Conservation (phyloP, 2,329 filamentous ascomycete genomes). For the Apiospora koreana region DNA sequence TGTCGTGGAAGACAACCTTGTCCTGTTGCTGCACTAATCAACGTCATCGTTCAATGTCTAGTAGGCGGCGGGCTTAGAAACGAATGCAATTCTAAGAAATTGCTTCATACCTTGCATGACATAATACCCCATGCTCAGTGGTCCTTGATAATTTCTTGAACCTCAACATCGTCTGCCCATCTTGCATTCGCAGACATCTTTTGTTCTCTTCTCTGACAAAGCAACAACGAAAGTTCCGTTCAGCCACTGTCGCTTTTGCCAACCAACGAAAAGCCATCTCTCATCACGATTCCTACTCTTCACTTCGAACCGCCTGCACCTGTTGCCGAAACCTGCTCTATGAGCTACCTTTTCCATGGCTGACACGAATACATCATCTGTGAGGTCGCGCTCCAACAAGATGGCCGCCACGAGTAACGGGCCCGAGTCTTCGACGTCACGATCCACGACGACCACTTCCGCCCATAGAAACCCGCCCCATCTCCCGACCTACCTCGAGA, state of each 20-base stretch:
- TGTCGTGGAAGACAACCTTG: neutral
- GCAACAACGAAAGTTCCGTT: neutral
- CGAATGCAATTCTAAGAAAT: neutral
- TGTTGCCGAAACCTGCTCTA: neutral
- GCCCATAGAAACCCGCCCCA: conserved; percentile 52
- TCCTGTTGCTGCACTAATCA: neutral
- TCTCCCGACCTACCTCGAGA: conserved; percentile 70
- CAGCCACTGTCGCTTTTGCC: neutral
- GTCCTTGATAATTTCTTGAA: neutral
- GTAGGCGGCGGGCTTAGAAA: neutral
- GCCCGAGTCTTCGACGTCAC: conserved; percentile 6
- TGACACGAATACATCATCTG: conserved; percentile 19
- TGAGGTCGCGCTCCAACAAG: conserved; percentile 25
- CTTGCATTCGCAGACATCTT: neutral
- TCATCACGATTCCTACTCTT: neutral
- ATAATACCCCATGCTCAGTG: neutral
- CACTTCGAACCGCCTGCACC: neutral
- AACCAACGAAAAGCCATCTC: neutral
- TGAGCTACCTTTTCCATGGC: conserved; percentile 19
- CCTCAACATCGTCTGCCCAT: neutral
- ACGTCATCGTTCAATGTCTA: neutral
- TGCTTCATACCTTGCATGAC: neutral
- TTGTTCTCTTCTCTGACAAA: neutral
- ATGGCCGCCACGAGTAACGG: conserved; percentile 22
- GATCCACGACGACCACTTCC: neutral